These are phyloP conservation scores for Lizonia empirigonia DNA, from an alignment of 2,329 filamentous ascomycete species.

Conservation along the genomic window DNA sequence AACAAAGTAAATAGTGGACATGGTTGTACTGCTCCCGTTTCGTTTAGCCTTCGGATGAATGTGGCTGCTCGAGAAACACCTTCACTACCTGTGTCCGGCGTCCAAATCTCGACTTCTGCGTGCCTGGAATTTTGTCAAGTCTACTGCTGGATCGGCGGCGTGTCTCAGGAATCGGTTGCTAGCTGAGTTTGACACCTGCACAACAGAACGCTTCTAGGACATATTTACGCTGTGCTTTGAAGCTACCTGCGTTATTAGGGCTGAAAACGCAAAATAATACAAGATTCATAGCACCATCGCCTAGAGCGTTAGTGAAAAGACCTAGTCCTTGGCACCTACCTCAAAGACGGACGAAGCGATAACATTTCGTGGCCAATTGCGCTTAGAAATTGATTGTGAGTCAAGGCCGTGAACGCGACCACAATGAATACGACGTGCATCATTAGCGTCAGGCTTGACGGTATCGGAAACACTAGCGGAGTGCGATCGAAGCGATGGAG, in stretches of 20 bases:
- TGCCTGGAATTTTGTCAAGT: background rate
- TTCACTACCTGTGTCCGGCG: too few relatives aligned
- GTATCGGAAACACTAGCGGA: too few relatives aligned
- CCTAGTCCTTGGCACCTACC: background rate
- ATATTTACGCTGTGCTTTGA: background rate
- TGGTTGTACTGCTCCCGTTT: background rate
- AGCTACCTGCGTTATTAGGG: background rate
- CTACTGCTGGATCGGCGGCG: background rate
- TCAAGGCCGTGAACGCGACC: background rate
- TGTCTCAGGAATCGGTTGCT: background rate
- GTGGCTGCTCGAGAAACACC: too few relatives aligned
- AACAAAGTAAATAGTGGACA: background rate
- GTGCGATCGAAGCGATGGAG: too few relatives aligned
- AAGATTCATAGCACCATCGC: background rate
- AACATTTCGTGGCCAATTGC: background rate
- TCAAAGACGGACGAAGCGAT: background rate
- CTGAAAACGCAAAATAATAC: background rate
- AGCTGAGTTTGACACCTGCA: background rate
- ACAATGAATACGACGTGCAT: background rate
- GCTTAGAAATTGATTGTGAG: background rate
- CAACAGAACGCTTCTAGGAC: background rate
- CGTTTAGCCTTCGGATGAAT: background rate
- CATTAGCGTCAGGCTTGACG: too few relatives aligned
- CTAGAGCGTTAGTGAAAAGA: background rate
- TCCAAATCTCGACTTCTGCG: too few relatives aligned